Evolutionary conservation across 371 early-diverging fungal species (phyloP), one percentile per base, ranked within the genome.

Genomic region (Mortierella sp.): DNA sequence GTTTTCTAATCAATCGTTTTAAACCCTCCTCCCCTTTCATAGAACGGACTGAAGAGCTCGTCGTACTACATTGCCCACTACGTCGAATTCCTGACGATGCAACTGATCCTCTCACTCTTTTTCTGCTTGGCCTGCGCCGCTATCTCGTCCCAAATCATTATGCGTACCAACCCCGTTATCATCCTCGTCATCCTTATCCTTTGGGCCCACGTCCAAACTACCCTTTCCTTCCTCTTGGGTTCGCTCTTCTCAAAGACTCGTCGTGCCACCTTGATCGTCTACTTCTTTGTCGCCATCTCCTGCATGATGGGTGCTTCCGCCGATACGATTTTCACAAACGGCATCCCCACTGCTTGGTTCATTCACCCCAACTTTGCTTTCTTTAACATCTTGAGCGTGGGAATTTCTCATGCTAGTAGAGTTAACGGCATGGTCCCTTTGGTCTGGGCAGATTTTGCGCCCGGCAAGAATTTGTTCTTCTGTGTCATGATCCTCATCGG

Each of bases 61-160:
- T 74, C 89, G 10, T 96, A 95, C 86, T 94, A 92, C 77, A 5
- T 91, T 49, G 80, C 91, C n/a, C 94, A 94, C 72, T 95, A 93
- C 73, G 65, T 94, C 75, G 92, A 93, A 74, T 94, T 95, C 77
- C 92, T 89, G 75, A 76, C 91, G 44, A 89, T 96, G 74, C 93
- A 92, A 76, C 35, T 92, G 76, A 75, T 93, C 71, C 90, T 94
- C 21, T 78, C 89, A 1, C 18, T 88, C 11, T 76, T 93, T 55
- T 96, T 95, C 77, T 76, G 93, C 24, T 68, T 90, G 21, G 72
- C 91, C 38, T 95, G 95, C 43, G 38, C 72, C 12, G 88, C 82
- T 10, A 81, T 88, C 77, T 58, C 83, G 32, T 87, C 95, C 55
- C 89, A 91, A 46, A 60, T 95, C 48, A 94, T 95, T 76, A 88